Evolutionary conservation across 768 basidiomycete species (phyloP), one percentile per base, ranked within the genome.

Genomic region (Auriculariales sp.): DNA sequence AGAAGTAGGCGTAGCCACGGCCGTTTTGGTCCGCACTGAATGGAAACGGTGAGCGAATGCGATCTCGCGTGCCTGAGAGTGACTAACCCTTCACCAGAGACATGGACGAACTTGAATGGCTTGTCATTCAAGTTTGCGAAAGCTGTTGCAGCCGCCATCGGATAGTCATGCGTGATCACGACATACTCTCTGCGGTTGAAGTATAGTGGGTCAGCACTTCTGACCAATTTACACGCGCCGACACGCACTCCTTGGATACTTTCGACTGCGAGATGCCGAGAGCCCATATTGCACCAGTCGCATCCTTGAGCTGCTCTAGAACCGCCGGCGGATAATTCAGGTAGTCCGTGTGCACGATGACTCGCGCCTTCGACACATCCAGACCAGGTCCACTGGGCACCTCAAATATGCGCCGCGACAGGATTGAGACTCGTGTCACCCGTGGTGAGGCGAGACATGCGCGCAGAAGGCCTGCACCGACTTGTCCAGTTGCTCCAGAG

Each of bases 271-370:
- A 58, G 47, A 62, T 59, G 2, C 67, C 67, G 11, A 64, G 56
- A 10, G 67, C 67, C 66, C 67, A 68, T 4, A 68, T 51, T 52
- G 63, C 63, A 14, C 59, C 67, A 42, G 66, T 65, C 46, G 63
- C 62, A 34, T 56, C 57, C 4, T 59, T 64, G 42, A 68, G 58
- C 27, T 57, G 57, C 12, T 46, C 47, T 11, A 59, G 52, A 29
- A 68, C 53, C 17, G 60, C 61, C 2, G 56, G 47, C 1, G 66
- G 56, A 54, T 67, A 68, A 4, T 55, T 33, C 29, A 56, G 51
- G 52, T 67, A 68, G 57, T 68, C 64, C 4, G 53, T 35, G 53
- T 67, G 61, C 12, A 66, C 35, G 52, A 68, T 54, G 3, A 58
- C 55, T 10, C 57, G 56, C 3, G 65, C 63, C 31, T 60, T 57